Evolutionary conservation across 179 eudicot genomes (phyloP), one percentile per base, ranked within the genome.

Genomic region (Nepenthes alata): DNA sequence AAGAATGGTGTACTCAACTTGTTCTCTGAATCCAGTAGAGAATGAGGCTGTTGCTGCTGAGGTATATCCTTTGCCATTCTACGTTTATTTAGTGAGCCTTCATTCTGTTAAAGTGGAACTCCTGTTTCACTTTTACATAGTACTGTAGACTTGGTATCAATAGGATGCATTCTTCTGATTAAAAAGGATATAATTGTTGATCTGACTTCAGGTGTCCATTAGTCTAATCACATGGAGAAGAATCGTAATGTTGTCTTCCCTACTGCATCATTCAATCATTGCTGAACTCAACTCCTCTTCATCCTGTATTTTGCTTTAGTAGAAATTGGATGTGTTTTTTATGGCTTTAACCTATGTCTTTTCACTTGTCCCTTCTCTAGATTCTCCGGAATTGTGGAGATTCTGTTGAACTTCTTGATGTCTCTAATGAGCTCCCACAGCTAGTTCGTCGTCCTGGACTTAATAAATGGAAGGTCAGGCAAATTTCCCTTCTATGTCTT

Each of bases 11-110:
- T 90, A 90, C 76, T 90, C 97, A 49, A 93, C 98, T 47, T 93
- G 98, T 74, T 89, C 98, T 51, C 89, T 93, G 95, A 93, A 93
- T 81, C 98, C 96, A 53, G 88, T 93, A 66, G 98, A 93, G 72
- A 83, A 90, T 71, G 97, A 90, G 82, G 95, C 97, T 77, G 97
- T 90, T 12, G 88, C 87, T 34, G 86, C 95, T 41, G 98, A 93
- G 95, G 98, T 89, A 69, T 56, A 54, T 5, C 52, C 55, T 37
- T 38, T 52, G 35, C 47, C 62, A 59, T 41, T 41, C 37, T 60
- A 25, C 11, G 16, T 16, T 49, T 36, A 6, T 53, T 49, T 5
- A 34, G 14, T 25, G 49, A 6, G 10, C 36, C 37, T 6, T 67
- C 3, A 8, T 59, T 41, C 64, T 10, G 15, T 57, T 35, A n/a